Evolutionary conservation across 2,329 filamentous ascomycete species (phyloP), one percentile per base, ranked within the genome.

Genomic region (Plectosphaerella sp.): DNA sequence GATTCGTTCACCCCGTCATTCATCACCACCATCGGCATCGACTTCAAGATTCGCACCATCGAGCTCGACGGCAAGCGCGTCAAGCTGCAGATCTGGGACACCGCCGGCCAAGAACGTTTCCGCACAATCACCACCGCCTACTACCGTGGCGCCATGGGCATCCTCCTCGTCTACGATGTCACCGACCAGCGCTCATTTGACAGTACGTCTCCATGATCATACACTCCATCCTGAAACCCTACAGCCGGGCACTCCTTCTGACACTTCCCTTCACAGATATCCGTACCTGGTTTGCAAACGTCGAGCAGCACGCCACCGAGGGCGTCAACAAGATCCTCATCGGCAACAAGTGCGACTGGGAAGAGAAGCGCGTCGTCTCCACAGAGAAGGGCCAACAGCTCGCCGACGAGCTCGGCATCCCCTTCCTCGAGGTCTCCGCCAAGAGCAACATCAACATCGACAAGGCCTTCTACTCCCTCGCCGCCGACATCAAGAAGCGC

Each of bases 391-490:
- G 94, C 62, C 92, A 99, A 72, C 87, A 87, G 59, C 83, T 99
- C 52, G 94, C 94, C 54, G 89, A 96, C 73, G 94, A 97, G 74
- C 86, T 99, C 55, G 91, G 92, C 66, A 96, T 99, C 59, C 93
- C 94, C 18, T 99, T 99, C 80, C 88, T 99, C 69, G 94, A 99
- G 72, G 94, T 99, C 57, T 96, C 91, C 16, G 94, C 94, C 59
- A 99, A 99, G 82, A 93, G 89, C 78, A 97, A 97, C 78, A 97
- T 96, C 84, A 99, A 99, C 75, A 95, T 99, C 66, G 94, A 99
- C 74, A 92, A 97, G 78, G 94, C 94, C 16, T 99, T 99, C 71
- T 97, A 95, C 78, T 92, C 82, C 69, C 83, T 99, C 62, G 94
- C 94, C 15, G 84, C 88, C 59, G 93, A 97, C 68, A 97, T 99